Evolutionary conservation across 352 stramenopile genomes (phyloP).

Genomic region (Phytophthora ohioensis): DNA sequence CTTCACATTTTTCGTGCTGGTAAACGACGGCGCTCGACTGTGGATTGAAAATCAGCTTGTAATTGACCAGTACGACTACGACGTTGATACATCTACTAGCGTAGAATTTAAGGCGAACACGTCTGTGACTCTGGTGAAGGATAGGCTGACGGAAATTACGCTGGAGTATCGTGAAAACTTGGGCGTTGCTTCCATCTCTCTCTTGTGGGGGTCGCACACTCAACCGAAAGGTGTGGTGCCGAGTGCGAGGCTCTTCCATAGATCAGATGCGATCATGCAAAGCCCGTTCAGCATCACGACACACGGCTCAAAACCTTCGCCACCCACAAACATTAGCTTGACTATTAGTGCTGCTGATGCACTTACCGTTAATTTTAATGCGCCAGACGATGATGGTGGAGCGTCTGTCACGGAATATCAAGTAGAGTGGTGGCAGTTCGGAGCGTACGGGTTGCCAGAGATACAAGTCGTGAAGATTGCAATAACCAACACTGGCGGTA

Average conservation of each 20-base stretch:
- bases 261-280: conserved; percentile 56
- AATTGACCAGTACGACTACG: conserved; percentile 68
- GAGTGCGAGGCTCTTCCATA: conserved; percentile 87
- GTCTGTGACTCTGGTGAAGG: conserved; percentile 68
- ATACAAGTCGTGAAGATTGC: conserved; percentile 90
- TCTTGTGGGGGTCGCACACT: conserved; percentile 91
- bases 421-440: conserved; percentile 89
- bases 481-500: conserved; percentile 75
- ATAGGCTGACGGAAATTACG: conserved; percentile 85
- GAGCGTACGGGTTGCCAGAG: conserved; percentile 56
- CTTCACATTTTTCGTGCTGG: conserved; percentile 89
- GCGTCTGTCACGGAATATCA: conserved; percentile 83
- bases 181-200: conserved; percentile 79
- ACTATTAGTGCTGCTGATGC: conserved; percentile 56
- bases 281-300: conserved; percentile 76
- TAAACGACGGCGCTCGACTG: conserved; percentile 92
- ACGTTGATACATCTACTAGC: conserved; percentile 36
- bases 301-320: conserved; percentile 61
- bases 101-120: conserved; percentile 51
- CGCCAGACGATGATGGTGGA: conserved; percentile 88
- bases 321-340: conserved; percentile 52
- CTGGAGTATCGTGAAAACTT: conserved; percentile 95
- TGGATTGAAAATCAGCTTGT: conserved; percentile 72
- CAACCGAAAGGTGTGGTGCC: conserved; percentile 92
- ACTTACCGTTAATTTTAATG: conserved; percentile 89